phyloP scores from a whole-genome alignment of 441 rosid species.

The Jatropha multifida region DNA sequence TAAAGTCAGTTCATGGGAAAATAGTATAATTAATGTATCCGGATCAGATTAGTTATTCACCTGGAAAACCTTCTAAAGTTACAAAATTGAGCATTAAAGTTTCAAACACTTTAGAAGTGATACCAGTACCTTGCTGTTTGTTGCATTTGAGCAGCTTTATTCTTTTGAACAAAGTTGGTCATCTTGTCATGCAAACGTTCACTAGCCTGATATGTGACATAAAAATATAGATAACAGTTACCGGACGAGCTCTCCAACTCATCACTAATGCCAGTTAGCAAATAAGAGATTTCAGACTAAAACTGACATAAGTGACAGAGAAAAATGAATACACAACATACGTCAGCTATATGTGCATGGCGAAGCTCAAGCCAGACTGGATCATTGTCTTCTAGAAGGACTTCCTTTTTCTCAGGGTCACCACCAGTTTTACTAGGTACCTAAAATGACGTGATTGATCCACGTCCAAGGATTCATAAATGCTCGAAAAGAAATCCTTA shows the following conservation, averaged over 20 bases:
- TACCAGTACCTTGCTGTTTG: conserved; percentile 67
- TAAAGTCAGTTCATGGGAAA: not conserved
- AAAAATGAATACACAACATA: conserved; percentile 35
- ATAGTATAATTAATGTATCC: not conserved
- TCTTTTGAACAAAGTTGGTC: conserved; percentile 79
- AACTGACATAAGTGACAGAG: conserved; percentile 7
- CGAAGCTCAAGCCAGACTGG: conserved; percentile 99
- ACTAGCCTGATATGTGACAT: conserved; percentile 65
- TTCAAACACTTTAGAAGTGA: conserved; percentile 12
- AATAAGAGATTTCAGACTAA: conserved; percentile 25
- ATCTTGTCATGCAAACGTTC: conserved; percentile 91
- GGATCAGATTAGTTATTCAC: not conserved
- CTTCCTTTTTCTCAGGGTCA: conserved; percentile 78
- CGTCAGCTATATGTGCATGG: conserved; percentile 97
- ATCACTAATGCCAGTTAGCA: conserved; percentile 5
- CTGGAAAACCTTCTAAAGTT: conserved; percentile 5
- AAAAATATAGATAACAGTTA: too few relatives aligned
- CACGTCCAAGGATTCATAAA: not conserved
- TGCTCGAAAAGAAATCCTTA: not conserved
- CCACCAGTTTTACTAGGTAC: conserved; percentile 76
- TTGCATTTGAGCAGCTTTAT: conserved; percentile 97
- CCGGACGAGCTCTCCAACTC: too few relatives aligned
- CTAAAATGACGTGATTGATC: conserved; percentile 41
- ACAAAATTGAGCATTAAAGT: not conserved
- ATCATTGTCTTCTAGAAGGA: conserved; percentile 86